A percentile compares a stretch with the other conserved stretches of the same genome.
phyloP scores from a whole-genome alignment of 106 monocot species.

The Allium cepa region DNA sequence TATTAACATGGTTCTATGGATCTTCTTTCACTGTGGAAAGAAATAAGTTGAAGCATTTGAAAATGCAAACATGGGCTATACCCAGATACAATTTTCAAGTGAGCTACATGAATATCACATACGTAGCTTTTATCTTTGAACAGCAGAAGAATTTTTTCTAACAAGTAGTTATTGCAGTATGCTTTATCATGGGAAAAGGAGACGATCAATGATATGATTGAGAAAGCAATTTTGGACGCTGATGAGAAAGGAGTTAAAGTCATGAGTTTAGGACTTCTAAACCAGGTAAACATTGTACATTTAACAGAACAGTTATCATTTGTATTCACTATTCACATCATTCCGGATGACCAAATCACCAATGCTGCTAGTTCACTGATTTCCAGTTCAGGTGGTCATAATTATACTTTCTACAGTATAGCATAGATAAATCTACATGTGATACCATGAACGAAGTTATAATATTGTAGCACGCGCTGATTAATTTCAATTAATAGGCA shows the following conservation, averaged over 20 bases:
- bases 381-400: too few relatives aligned
- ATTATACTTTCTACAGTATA: too few relatives aligned
- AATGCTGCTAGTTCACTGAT: too few relatives aligned
- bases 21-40: slow-evolving; percentile 63
- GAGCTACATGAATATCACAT: background rate
- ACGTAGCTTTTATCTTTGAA: background rate
- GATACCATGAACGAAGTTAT: too few relatives aligned
- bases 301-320: too few relatives aligned
- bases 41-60: slow-evolving; percentile 41
- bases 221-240: slow-evolving; percentile 54
- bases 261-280: slow-evolving; percentile 55
- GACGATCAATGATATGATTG: slow-evolving; percentile 56
- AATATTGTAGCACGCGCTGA: background rate
- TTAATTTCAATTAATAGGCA: slow-evolving; percentile 23
- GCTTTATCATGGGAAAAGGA: slow-evolving; percentile 43
- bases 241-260: slow-evolving; percentile 55
- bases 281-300: slow-evolving; percentile 34
- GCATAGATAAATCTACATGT: too few relatives aligned
- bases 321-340: too few relatives aligned
- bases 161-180: slow-evolving; percentile 32
- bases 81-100: slow-evolving; percentile 68
- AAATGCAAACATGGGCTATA: slow-evolving; percentile 69
- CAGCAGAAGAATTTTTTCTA: background rate
- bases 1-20: slow-evolving; percentile 38
- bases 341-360: too few relatives aligned